Evolutionary conservation across 176 grass and related monocot genomes (phyloP), one percentile per base, ranked within the genome.

Genomic region (Carex cristatella): DNA sequence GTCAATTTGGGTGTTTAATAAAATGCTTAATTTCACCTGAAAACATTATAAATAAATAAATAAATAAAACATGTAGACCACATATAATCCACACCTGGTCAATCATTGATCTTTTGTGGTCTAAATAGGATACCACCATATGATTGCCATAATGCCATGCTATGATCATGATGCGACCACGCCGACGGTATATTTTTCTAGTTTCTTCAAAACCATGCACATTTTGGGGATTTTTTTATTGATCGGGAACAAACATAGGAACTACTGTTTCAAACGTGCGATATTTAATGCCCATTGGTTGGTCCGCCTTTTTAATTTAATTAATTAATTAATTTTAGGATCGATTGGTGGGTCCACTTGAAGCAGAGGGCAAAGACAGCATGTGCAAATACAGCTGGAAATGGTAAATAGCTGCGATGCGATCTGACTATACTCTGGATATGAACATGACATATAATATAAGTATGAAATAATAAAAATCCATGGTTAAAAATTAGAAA

Each of bases 311-410:
- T 11, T 51, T 10, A 11, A 10, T 51, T 10, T 10, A 51, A 23
- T 23, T 23, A 23, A 23, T 23, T 48, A 23, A 23, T 23, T 23
- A 23, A 23, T 51, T 51, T 51, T 51, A 2, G 48, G 48, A 51
- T 51, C 9, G 11, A 15, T 5, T 49, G 49, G 11, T 15, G 56
- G 74, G 38, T 27, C 74, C 74, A 78, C 74, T 57, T 57, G 74
- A 32, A 57, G 11, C 74, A 78, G 74, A 54, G 4, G 51, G 13
- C 15, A 54, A 55, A 57, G 2, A 78, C 28, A 78, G 11, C 74
- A 78, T 78, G 74, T 78, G 74, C 74, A 78, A 56, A 57, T 78
- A 23, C 74, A 78, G 74, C 48, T 77, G 49, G 49, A 28, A 49
- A 0, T 74, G 18, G 70, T 53, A 69, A 72, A 46, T 72, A 23